Conservation (phyloP, 2,329 filamentous ascomycete genomes). For the Stenocarpella maydis region DNA sequence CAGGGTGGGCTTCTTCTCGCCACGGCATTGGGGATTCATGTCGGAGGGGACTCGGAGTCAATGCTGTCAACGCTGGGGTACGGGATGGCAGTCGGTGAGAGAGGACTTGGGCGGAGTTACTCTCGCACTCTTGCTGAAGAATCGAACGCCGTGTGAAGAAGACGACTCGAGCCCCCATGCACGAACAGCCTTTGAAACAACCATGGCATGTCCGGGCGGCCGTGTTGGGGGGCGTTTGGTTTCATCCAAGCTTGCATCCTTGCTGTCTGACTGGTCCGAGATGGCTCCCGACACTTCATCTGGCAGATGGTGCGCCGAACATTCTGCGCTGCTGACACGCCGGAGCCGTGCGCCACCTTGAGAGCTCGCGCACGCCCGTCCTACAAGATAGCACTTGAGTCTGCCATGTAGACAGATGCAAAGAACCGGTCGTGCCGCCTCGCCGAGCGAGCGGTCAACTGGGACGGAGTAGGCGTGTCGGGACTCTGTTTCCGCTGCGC, state of each 20-base stretch:
- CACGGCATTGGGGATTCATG: neutral
- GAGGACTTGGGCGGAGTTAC: neutral
- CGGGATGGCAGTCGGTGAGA: neutral
- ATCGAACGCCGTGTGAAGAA: neutral
- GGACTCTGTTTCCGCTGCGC: neutral
- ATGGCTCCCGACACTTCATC: no score
- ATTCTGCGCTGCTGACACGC: neutral
- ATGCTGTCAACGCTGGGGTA: neutral
- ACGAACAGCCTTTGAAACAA: slow-evolving; percentile 16
- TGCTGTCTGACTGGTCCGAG: neutral
- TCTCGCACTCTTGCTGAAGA: neutral
- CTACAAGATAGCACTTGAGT: no score
- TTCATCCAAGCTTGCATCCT: neutral
- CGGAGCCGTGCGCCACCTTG: neutral
- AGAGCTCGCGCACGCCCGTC: neutral
- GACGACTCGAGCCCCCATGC: slow-evolving; percentile 5
- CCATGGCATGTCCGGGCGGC: slow-evolving; percentile 2
- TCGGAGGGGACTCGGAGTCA: neutral
- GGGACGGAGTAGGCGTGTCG: no score
- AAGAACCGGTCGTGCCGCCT: slow-evolving; percentile 10
- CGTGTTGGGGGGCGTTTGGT: neutral
- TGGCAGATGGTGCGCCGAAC: neutral
- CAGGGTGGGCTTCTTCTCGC: no score
- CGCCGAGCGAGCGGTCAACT: neutral
- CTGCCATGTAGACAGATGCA: no score